A percentile compares a stretch with the other conserved stretches of the same genome.
Conservation (phyloP, 345 rosid species). For the Trapa bicornis region DNA sequence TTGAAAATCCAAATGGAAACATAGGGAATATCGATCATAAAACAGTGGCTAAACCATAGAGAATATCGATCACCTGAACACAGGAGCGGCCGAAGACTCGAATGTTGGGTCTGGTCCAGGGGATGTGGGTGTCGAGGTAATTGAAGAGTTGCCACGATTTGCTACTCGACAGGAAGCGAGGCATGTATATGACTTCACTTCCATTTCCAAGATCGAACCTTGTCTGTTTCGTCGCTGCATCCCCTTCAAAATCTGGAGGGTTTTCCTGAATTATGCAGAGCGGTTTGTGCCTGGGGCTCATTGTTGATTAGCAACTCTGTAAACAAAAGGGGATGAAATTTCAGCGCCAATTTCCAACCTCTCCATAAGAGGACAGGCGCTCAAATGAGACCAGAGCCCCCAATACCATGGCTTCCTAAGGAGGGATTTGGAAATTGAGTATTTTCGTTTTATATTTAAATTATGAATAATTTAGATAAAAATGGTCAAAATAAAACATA, state of each 20-base stretch:
- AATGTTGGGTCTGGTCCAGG: constrained; percentile 36
- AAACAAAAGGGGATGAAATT: background rate
- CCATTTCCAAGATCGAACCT: constrained; percentile 14
- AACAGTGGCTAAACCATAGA: background rate
- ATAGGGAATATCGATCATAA: background rate
- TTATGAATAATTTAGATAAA: too few relatives aligned
- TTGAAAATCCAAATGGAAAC: background rate
- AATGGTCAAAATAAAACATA: too few relatives aligned
- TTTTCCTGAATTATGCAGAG: background rate
- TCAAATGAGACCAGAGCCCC: too few relatives aligned
- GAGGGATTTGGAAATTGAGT: too few relatives aligned
- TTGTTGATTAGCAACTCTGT: background rate
- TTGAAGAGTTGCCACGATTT: constrained; percentile 23
- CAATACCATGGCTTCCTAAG: too few relatives aligned
- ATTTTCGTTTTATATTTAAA: too few relatives aligned
- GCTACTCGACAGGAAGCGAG: constrained; percentile 6
- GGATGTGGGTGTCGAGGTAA: constrained; percentile 27
- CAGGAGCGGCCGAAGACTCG: constrained; percentile 33
- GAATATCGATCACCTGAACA: constrained; percentile 17
- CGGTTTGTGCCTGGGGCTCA: background rate
- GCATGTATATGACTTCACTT: constrained; percentile 12
- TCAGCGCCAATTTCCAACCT: background rate
- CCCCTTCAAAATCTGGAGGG: background rate
- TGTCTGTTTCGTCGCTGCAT: background rate
- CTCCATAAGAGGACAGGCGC: background rate